Evolutionary conservation across 1,284 basidiomycete genomes (phyloP), one percentile per base, ranked within the genome.

Genomic region (Mycena citricolor): DNA sequence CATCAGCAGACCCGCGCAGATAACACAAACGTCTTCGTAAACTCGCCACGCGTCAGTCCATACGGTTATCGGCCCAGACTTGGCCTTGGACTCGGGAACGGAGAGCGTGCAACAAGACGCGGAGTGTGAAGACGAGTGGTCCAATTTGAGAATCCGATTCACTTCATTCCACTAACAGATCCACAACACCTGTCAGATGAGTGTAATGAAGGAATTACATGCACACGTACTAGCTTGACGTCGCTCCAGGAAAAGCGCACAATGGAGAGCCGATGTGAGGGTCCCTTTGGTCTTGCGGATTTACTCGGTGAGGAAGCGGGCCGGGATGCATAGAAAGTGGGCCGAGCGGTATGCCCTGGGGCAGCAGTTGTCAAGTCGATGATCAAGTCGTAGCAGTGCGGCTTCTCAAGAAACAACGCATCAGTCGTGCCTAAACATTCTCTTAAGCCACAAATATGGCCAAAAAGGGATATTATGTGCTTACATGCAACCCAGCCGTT

Each of bases 401-500:
- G 83, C 58, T 81, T 86, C 54, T 90, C 87, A 20, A 88, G 68
- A 65, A 86, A 89, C 14, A 90, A 77, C 2, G 86, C 81, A 51
- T 90, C 88, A 0, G 87, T 88, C 8, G 88, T 90, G 59, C 78
- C 76, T 7, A 37, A 35, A 21, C 31, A 24, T 6, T 13, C 26
- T 22, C 34, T 26, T 8, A 31, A 12, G 42, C 31, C 13, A 30
- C n/a, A 32, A 8, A 5, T 26, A 32, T 13, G 13, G 39, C 17
- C 24, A 36, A 31, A 43, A 25, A 8, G 66, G 74, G 50, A 51
- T n/a, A n/a, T n/a, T n/a, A n/a, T n/a, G n/a, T n/a, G n/a, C n/a
- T n/a, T n/a, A 77, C 86, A 90, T 23, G 87, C 87, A 42, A 90
- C 78, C 85, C 86, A 90, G 11, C 87, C 86, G 8, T 73, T 67